phyloP scores from a whole-genome alignment of 805 yeast species.

The Zygosaccharomyces lentus region DNA sequence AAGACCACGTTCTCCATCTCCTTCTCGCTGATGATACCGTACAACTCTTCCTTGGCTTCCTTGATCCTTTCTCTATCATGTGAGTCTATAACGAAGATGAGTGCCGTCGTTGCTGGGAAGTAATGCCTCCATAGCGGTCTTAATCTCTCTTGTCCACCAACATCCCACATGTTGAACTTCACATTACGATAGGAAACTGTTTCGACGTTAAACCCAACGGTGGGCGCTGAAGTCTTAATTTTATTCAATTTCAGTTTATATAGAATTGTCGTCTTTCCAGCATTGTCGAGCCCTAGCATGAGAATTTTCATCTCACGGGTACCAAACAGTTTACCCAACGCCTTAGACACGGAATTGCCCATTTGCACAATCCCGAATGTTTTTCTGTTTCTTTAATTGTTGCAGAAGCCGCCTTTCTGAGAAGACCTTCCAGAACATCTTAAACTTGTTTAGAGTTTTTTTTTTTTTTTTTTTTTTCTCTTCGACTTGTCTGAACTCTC shows the following conservation, averaged over 20 bases:
- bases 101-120: constrained; percentile 87
- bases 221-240: constrained; percentile 77
- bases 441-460: not conserved
- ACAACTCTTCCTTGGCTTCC: constrained; percentile 73
- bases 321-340: constrained; percentile 46
- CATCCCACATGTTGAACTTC: constrained; percentile 88
- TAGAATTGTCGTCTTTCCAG: constrained; percentile 86
- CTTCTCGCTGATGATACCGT: constrained; percentile 73
- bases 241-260: constrained; percentile 78
- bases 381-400: no score
- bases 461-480: not conserved
- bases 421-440: no score
- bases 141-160: constrained; percentile 92
- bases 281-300: constrained; percentile 90
- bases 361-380: constrained; percentile 11
- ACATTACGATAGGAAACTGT: constrained; percentile 77
- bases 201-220: constrained; percentile 91
- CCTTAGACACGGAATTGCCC: constrained; percentile 35
- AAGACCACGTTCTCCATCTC: constrained; percentile 77
- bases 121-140: constrained; percentile 95
- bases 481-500: not conserved
- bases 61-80: constrained; percentile 67
- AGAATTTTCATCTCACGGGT: constrained; percentile 61
- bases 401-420: not conserved
- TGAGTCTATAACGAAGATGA: constrained; percentile 86